Evolutionary conservation across 805 yeast species (phyloP), one percentile per base, ranked within the genome.

Genomic region (Ogataea neopini): DNA sequence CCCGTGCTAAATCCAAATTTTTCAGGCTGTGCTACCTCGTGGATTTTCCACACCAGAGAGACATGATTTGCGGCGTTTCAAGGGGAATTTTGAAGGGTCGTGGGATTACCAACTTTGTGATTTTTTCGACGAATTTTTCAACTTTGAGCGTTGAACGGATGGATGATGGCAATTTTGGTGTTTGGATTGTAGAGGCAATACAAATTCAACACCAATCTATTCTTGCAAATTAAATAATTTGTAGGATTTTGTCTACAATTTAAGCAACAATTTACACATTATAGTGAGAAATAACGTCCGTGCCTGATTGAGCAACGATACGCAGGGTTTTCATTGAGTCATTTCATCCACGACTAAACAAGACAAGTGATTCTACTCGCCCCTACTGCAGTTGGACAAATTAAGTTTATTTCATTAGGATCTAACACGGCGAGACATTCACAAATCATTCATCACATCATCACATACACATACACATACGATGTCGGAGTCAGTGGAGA

Each of bases 401-500:
- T 8, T 7, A 26, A 36, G 6, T 20, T 36, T 6, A 36, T 36
- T 39, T 37, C 25, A 18, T 26, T 19, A 34, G 37, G 33, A 39
- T 39, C 22, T 18, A 25, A 39, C 17, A 25, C n/a, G 33, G 25
- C 33, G 15, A 26, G 23, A 22, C n/a, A 18, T 28, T 36, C 37
- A 29, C 49, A 51, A 22, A 22, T 22, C 25, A 22, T 22, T n/a
- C 25, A 22, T 22, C 54, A 57, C 47, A 49, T 47, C 45, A 54
- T 22, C 52, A 55, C 57, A 54, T 43, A 47, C 22, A 43, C 17
- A 45, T 40, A 39, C 23, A 25, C 37, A 19, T 37, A 34, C 30
- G 52, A 67, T 66, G 70, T 61, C 70, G 48, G 67, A 62, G 42
- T 62, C 52, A 47, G 57, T 56, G 61, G 63, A 61, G 41, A 47